Evolutionary conservation across 495 filamentous ascomycete genomes (phyloP), one percentile per base, ranked within the genome.

Genomic region (Neurospora sp.): DNA sequence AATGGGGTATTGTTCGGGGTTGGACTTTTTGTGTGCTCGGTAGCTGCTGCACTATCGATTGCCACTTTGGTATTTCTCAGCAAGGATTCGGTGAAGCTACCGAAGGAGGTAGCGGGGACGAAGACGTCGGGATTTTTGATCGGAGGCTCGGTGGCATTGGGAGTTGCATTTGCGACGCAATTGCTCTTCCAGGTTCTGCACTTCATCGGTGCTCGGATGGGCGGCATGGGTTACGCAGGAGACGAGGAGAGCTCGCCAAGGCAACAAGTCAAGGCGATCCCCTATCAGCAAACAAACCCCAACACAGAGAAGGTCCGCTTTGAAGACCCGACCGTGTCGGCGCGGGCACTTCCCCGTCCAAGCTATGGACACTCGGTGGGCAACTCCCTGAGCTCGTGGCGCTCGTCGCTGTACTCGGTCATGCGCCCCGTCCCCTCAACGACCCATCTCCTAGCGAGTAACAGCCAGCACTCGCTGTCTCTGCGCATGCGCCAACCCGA

Each of bases 331-430:
- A 76, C 71, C 35, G 35, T 53, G 16, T 79, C 80, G 10, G 72
- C 73, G 18, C 71, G 74, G 22, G 82, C 72, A 2, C 80, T 79
- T 3, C 84, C 83, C 0, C 80, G 81, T 20, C 84, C 83, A 8
- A 82, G 81, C 46, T 74, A 73, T 68, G 81, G 79, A n/a, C 82
- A 78, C 35, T 85, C 84, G 20, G 76, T 78, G 39, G 73, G 83
- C 1, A 87, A 89, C 69, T 85, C 85, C 22, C 81, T 86, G 70
- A 85, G 79, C 71, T 89, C 88, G 39, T 80, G 87, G 39, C 84
- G 86, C 7, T 84, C 84, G 1, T 89, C 87, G 0, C 71, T 89
- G 35, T 87, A 85, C 9, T 80, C 85, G n/a, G 80, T 82, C 12
- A 80, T 86, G 37, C 82, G 84, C 6, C 87, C 88, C 11, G 81